Conservation (phyloP, 345 rosid species). For the Rubroshorea leprosula region DNA sequence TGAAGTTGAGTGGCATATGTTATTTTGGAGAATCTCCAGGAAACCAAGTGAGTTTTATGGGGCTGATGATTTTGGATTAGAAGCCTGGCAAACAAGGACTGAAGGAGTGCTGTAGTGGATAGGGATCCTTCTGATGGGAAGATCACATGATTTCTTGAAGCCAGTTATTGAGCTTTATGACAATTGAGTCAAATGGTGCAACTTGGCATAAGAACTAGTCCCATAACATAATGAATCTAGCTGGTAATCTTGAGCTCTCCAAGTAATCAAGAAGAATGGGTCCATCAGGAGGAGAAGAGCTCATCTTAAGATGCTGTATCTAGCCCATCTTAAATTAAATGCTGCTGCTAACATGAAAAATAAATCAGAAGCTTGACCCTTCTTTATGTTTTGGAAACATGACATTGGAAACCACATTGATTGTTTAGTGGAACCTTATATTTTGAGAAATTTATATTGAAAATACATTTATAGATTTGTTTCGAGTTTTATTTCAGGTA, state of each 20-base stretch:
- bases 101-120: background rate
- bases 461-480: too few relatives aligned
- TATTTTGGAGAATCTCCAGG: too few relatives aligned
- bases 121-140: background rate
- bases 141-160: background rate
- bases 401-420: conserved; percentile 4
- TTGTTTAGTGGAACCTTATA: background rate
- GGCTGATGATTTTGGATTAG: conserved; percentile 1
- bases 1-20: too few relatives aligned
- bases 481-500: conserved; percentile 40
- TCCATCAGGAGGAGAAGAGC: too few relatives aligned
- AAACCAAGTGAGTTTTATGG: too few relatives aligned
- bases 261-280: too few relatives aligned
- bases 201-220: background rate
- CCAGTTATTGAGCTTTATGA: too few relatives aligned
- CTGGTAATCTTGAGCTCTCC: too few relatives aligned
- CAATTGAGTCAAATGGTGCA: background rate
- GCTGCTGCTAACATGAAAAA: conserved; percentile 9
- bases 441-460: too few relatives aligned
- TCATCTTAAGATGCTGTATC: too few relatives aligned
- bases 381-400: too few relatives aligned
- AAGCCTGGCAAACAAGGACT: background rate
- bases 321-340: conserved; percentile 2
- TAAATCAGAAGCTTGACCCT: too few relatives aligned
- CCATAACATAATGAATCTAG: background rate